Base-by-base conservation (phyloP, 257 asterid genomes). In the Scutellaria barbata region DNA sequence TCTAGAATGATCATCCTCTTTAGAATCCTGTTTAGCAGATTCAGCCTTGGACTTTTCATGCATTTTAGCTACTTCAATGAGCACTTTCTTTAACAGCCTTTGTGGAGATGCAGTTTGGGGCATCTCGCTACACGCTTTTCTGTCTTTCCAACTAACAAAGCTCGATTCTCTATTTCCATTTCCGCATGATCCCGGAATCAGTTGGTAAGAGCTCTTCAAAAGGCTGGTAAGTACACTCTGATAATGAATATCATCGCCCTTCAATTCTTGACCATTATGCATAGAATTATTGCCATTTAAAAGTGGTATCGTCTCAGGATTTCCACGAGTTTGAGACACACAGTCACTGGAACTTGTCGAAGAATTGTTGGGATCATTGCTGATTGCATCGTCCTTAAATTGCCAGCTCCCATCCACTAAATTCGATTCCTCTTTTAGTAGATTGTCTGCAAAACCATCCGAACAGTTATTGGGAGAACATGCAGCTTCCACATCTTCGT, bases 191-290 rank as follows among this genome's bases (percentile, higher is more conserved):
- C 95, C 95, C 50, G 89, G 76, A 73, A 86, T 81, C 80, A 90
- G 76, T 80, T 85, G 89, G 72, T 87, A 84, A 14, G 98, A 93
- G 74, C 90, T 81, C 79, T 87, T 90, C 81, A 93, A 66, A 51
- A 93, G 77, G 72, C 76, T 80, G 13, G 98, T 85, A 76, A 93
- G 90, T 63, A 89, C 85, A 56, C 83, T 77, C 64, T 87, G 90
- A 67, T 90, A 93, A 77, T 87, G 98, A 42, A 77, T 56, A 20
- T 89, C 95, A 5, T 80, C 80, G 12, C 85, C 62, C 35, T 63
- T 78, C 63, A 75, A 60, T 62, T 86, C 86, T 77, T 78, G 91
- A 30, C 35, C 20, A 11, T 59, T 80, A 5, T 59, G 77, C 54
- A n/a, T 30, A 61, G 7, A 9, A 72, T 50, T 60, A 50, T 68